Evolutionary conservation across 2,329 filamentous ascomycete genomes (phyloP).

Genomic region (Aureobasidium uvarum): DNA sequence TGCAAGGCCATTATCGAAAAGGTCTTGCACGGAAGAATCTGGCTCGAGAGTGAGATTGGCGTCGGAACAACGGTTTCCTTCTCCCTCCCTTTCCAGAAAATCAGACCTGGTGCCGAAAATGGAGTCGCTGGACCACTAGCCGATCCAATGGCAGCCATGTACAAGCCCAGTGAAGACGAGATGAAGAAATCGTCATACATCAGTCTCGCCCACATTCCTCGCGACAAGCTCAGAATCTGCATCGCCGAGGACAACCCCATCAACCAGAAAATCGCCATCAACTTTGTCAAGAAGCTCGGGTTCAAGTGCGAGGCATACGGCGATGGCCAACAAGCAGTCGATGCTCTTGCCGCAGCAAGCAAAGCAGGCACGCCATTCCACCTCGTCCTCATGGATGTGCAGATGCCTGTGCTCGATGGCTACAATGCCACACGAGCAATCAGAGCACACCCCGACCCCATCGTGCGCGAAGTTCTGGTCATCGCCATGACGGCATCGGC

Average conservation of each 20-base stretch:
- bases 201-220: conserved; percentile 70
- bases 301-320: conserved; percentile 86
- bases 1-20: conserved; percentile 93
- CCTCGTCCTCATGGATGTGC: conserved; percentile 90
- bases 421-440: conserved; percentile 87
- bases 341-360: conserved; percentile 73
- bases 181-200: conserved; percentile 41
- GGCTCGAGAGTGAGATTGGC: conserved; percentile 72
- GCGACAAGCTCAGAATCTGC: conserved; percentile 78
- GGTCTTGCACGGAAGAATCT: conserved; percentile 83
- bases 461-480: conserved; percentile 79
- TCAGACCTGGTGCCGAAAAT: conserved; percentile 52
- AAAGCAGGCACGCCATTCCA: conserved; percentile 76
- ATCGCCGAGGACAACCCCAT: conserved; percentile 95
- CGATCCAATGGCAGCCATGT: conserved; percentile 53
- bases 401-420: conserved; percentile 91
- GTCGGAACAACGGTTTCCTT: conserved; percentile 73
- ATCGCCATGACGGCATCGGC: conserved; percentile 97
- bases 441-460: conserved; percentile 70
- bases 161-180: conserved; percentile 41
- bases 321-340: conserved; percentile 83
- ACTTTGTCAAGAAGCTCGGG: conserved; percentile 81
- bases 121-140: conserved; percentile 46
- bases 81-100: conserved; percentile 81
- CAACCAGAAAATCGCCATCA: conserved; percentile 90